Conservation (phyloP, 805 yeast genomes). For the Yarrowia deformans region DNA sequence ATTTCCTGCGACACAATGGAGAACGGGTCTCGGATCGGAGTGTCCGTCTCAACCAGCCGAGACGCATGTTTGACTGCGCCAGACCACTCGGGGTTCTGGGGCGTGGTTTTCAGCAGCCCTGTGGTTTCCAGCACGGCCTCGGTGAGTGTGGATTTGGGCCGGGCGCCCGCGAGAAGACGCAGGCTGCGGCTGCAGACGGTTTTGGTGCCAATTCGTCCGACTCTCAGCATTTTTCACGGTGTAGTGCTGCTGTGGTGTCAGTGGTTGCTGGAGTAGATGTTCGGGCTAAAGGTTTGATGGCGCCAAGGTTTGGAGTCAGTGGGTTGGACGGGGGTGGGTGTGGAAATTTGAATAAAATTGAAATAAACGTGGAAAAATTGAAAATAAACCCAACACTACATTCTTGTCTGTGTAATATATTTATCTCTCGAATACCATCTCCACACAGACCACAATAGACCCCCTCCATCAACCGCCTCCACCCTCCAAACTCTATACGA, state of each 20-base stretch:
- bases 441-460: too few relatives aligned
- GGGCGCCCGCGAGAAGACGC: background rate
- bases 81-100: slow-evolving; percentile 42
- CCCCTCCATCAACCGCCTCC: too few relatives aligned
- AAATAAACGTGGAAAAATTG: background rate
- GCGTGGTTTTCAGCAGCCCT: slow-evolving; percentile 33
- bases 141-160: slow-evolving; percentile 42
- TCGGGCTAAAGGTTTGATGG: slow-evolving; percentile 4
- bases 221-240: slow-evolving; percentile 20
- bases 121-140: slow-evolving; percentile 42
- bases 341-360: background rate
- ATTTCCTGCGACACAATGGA: slow-evolving; percentile 91
- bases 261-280: slow-evolving; percentile 3
- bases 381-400: too few relatives aligned
- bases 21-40: slow-evolving; percentile 77
- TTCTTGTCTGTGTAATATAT: too few relatives aligned
- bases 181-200: background rate
- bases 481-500: background rate
- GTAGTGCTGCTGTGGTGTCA: background rate
- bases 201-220: slow-evolving; percentile 27
- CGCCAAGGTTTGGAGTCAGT: background rate
- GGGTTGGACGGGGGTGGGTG: background rate
- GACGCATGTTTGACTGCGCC: slow-evolving; percentile 47
- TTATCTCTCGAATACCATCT: too few relatives aligned
- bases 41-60: slow-evolving; percentile 49